These are phyloP conservation scores for Rhodotorula taiwanensis DNA, from an alignment of 768 basidiomycete genomes.

Conservation along the genomic window DNA sequence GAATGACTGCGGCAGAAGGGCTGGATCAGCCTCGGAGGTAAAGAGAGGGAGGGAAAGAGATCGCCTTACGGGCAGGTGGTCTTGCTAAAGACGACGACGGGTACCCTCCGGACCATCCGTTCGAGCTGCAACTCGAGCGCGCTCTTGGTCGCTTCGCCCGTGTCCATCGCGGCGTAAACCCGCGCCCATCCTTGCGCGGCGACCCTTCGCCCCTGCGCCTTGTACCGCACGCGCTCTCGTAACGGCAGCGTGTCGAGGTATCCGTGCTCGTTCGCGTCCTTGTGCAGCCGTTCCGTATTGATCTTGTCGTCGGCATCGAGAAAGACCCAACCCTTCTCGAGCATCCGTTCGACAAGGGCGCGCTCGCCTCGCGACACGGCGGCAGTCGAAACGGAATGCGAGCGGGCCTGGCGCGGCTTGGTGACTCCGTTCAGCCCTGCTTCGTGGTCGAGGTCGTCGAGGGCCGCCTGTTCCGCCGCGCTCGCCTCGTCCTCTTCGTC, in stretches of 20 bases:
- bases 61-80: constrained; percentile 24
- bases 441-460: no score
- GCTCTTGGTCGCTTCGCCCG: constrained; percentile 12
- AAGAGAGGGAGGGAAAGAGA: neutral
- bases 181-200: constrained; percentile 18
- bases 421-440: no score
- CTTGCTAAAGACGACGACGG: constrained; percentile 26
- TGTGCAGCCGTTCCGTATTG: constrained; percentile 7
- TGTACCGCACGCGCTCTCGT: constrained; percentile 11
- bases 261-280: neutral
- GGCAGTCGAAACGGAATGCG: neutral
- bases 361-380: neutral
- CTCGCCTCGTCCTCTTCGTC: neutral
- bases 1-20: neutral
- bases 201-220: neutral
- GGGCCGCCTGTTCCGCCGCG: no score
- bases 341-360: constrained; percentile 12
- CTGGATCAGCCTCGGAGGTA: neutral
- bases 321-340: constrained; percentile 10
- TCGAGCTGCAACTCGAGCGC: constrained; percentile 26
- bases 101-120: constrained; percentile 7
- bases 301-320: constrained; percentile 7
- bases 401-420: no score
- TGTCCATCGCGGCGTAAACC: constrained; percentile 7
- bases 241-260: constrained; percentile 9